These are phyloP conservation scores for Mallotus japonicus DNA, from an alignment of 441 rosid species.

Conservation along the genomic window DNA sequence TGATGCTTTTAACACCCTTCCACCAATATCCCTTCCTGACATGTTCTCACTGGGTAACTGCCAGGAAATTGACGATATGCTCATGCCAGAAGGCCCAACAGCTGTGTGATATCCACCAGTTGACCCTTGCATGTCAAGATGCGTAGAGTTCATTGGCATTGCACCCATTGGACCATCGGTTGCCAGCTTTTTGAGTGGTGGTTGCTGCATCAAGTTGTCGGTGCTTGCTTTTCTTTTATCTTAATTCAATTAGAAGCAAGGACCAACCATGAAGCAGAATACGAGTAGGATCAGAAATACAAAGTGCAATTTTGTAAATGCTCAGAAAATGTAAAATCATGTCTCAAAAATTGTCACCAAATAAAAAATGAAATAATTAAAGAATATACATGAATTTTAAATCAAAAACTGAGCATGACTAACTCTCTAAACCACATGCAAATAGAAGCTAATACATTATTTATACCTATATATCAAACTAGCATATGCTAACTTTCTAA, in stretches of 20 bases:
- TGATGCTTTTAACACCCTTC: conserved; percentile 32
- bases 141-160: conserved; percentile 46
- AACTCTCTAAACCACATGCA: not conserved
- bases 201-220: conserved; percentile 49
- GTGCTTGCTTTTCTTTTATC: conserved; percentile 61
- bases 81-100: conserved; percentile 40
- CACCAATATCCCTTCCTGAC: conserved; percentile 31
- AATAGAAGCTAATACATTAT: not conserved
- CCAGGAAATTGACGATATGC: conserved; percentile 26
- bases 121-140: conserved; percentile 46
- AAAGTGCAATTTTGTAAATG: not conserved
- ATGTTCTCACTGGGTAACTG: conserved; percentile 29
- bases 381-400: not conserved
- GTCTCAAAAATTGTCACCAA: not conserved
- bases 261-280: conserved; percentile 4
- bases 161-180: conserved; percentile 42
- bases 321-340: not conserved
- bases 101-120: conserved; percentile 32
- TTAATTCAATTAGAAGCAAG: conserved; percentile 18
- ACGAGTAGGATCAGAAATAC: not conserved
- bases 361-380: not conserved
- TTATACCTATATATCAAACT: not conserved
- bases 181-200: conserved; percentile 54
- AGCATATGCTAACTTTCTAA: not conserved
- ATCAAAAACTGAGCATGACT: not conserved